These are phyloP conservation scores for Diddensiella santjacobensis DNA, from an alignment of 805 yeast species.

Conservation along the genomic window DNA sequence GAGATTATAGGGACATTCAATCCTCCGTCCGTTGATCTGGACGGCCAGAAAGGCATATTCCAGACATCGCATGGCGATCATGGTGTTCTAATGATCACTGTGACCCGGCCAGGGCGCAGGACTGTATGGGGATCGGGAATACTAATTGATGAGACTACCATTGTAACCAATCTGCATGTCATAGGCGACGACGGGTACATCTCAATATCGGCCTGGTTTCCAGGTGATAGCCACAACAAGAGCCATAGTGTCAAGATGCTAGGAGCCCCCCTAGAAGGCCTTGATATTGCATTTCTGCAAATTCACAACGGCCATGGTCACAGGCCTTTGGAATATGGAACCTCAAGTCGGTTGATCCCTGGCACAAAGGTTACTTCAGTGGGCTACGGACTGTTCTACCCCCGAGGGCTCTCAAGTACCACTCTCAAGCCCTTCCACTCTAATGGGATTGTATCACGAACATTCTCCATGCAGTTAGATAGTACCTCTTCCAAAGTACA, in stretches of 20 bases:
- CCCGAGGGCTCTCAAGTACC: constrained; percentile 21
- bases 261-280: constrained; percentile 27
- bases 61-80: neutral
- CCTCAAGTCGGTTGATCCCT: constrained; percentile 11
- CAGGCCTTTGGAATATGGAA: neutral
- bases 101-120: constrained; percentile 21
- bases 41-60: neutral
- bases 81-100: constrained; percentile 17
- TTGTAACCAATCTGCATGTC: constrained; percentile 36
- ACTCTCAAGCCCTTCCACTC: constrained; percentile 30
- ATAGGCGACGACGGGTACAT: constrained; percentile 18
- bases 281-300: constrained; percentile 31
- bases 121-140: constrained; percentile 38
- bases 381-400: constrained; percentile 35
- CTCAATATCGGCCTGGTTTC: constrained; percentile 14
- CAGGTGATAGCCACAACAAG: constrained; percentile 7
- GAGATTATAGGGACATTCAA: constrained; percentile 14
- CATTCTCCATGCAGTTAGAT: constrained; percentile 18
- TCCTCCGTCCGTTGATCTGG: neutral
- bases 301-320: neutral
- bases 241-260: constrained; percentile 15
- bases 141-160: constrained; percentile 24
- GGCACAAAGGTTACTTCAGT: constrained; percentile 29
- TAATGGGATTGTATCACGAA: constrained; percentile 26
- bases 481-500: constrained; percentile 1